phyloP scores from a whole-genome alignment of 768 basidiomycete genomes.

The Scleroderma citrinum region DNA sequence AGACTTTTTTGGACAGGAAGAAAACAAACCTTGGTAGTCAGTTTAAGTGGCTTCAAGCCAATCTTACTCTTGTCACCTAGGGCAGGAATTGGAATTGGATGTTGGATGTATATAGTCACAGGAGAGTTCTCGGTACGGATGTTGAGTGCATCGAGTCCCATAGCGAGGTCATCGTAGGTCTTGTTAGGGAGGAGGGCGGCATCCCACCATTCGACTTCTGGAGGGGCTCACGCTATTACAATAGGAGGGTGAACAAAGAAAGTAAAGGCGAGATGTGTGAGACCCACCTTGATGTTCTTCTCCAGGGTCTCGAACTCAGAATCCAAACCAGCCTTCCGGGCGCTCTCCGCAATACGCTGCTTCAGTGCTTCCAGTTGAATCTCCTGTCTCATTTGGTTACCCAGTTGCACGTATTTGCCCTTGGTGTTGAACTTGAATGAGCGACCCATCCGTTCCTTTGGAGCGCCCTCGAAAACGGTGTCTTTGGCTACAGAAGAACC shows the following conservation, averaged over 20 bases:
- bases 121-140: slow-evolving; percentile 66
- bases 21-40: slow-evolving; percentile 73
- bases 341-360: slow-evolving; percentile 87
- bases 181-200: slow-evolving; percentile 74
- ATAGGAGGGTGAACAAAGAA: background rate
- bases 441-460: slow-evolving; percentile 63
- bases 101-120: slow-evolving; percentile 88
- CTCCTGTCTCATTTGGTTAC: slow-evolving; percentile 66
- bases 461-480: slow-evolving; percentile 66
- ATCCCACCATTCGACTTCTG: slow-evolving; percentile 98
- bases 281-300: slow-evolving; percentile 75
- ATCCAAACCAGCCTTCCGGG: slow-evolving; percentile 90
- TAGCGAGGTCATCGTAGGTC: slow-evolving; percentile 67
- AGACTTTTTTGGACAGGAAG: background rate
- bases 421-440: slow-evolving; percentile 85
- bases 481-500: slow-evolving; percentile 42
- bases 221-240: slow-evolving; percentile 69
- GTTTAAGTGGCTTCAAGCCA: slow-evolving; percentile 77
- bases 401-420: slow-evolving; percentile 82
- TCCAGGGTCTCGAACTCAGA: slow-evolving; percentile 89
- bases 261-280: background rate
- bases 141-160: slow-evolving; percentile 52
- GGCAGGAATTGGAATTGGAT: slow-evolving; percentile 93
- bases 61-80: slow-evolving; percentile 80
- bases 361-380: slow-evolving; percentile 86